Evolutionary conservation across 78 protist genomes (phyloP).

Genomic region (Bigelowiella natans): DNA sequence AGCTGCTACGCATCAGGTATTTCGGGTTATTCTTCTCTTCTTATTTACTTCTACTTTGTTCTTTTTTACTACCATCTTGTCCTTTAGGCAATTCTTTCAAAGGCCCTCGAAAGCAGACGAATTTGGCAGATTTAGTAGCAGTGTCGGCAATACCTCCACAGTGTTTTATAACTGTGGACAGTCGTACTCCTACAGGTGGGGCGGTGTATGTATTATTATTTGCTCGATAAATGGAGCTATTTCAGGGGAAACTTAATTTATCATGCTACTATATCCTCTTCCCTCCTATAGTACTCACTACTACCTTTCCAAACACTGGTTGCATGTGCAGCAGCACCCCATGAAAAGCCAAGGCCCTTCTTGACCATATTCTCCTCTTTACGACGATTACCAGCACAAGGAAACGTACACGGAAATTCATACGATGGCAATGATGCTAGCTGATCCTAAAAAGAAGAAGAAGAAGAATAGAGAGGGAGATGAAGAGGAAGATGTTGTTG

Average conservation of each 20-base stretch:
- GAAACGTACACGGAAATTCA: constrained; percentile 2
- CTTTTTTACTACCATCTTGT: neutral
- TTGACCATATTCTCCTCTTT: constrained; percentile 25
- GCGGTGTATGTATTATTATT: too few relatives aligned
- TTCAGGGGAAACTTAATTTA: too few relatives aligned
- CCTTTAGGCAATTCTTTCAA: neutral
- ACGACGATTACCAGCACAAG: constrained; percentile 39
- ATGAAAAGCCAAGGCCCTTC: constrained; percentile 30
- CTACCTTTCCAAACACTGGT: constrained; percentile 21
- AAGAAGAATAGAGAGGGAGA: too few relatives aligned
- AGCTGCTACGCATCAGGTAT: too few relatives aligned
- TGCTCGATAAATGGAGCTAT: too few relatives aligned
- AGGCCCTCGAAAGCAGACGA: constrained; percentile 2
- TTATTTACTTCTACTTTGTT: too few relatives aligned
- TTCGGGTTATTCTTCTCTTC: too few relatives aligned
- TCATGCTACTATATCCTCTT: too few relatives aligned
- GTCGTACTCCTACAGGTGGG: too few relatives aligned
- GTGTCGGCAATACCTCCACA: neutral
- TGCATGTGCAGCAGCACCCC: constrained; percentile 23
- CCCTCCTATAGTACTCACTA: neutral
- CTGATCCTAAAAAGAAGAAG: constrained; percentile 8
- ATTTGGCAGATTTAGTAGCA: neutral
- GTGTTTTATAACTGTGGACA: neutral
- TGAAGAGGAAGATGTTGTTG: too few relatives aligned
- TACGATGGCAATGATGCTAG: neutral